Percentiles rank a stretch among this genome's conserved stretches.
These are phyloP conservation scores for Kandelia obovata DNA, from an alignment of 345 rosid species.

Conservation along the genomic window DNA sequence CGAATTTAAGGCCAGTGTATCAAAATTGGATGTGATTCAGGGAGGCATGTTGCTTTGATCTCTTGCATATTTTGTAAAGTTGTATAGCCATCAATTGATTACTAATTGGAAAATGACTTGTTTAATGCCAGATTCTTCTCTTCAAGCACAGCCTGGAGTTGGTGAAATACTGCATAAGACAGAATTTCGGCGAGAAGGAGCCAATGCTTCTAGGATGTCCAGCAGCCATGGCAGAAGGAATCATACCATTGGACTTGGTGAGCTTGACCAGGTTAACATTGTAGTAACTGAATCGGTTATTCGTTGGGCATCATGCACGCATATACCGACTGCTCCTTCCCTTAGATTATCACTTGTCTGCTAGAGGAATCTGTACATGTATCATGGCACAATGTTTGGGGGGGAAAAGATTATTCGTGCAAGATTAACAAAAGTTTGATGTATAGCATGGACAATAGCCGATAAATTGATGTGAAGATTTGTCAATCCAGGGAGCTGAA, in stretches of 20 bases:
- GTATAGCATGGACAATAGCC: no score
- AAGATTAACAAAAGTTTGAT: conserved; percentile 2
- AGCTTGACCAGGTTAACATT: conserved; percentile 55
- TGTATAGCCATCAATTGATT: background rate
- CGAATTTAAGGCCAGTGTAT: conserved; percentile 3
- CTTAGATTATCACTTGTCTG: conserved; percentile 73
- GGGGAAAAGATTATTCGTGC: background rate
- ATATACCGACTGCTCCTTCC: conserved; percentile 63
- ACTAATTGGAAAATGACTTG: conserved; percentile 4
- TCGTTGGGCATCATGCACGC: conserved; percentile 83
- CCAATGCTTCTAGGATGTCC: conserved; percentile 35
- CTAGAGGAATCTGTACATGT: conserved; percentile 23
- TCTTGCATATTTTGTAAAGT: background rate
- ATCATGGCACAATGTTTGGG: no score
- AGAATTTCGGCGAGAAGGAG: conserved; percentile 38
- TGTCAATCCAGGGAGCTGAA: conserved; percentile 22
- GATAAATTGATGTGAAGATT: background rate
- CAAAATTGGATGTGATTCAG: conserved; percentile 24
- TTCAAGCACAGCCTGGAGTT: conserved; percentile 20
- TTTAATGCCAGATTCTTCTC: conserved; percentile 31
- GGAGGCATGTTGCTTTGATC: conserved; percentile 36
- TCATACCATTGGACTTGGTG: conserved; percentile 64
- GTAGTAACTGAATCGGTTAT: conserved; percentile 59
- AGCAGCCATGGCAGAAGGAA: conserved; percentile 62
- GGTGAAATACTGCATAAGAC: conserved; percentile 35